Evolutionary conservation across 2,329 filamentous ascomycete genomes (phyloP), one percentile per base, ranked within the genome.

Genomic region (Teratosphaeria nubilosa): DNA sequence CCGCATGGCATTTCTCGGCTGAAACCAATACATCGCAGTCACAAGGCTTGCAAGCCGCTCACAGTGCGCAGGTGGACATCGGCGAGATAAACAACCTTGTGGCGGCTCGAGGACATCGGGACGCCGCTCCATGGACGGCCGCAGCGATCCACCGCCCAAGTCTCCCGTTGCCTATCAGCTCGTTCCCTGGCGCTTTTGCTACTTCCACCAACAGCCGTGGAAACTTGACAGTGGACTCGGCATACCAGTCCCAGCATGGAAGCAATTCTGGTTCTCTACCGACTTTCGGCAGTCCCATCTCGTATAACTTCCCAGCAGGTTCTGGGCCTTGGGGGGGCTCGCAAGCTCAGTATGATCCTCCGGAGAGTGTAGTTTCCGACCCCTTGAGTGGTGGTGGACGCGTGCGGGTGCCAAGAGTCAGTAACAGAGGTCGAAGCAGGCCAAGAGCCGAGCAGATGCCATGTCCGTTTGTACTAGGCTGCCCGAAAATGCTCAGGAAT

Each of bases 401-500:
- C n/a, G 13, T 5, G 16, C 41, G 41, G 2, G 20, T 20, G 41
- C 20, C 41, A 48, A 20, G 20, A 48, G 41, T 9, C 7, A 3
- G 16, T n/a, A 1, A 3, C 16, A 48, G 41, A 20, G 41, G 41
- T 11, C 41, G 41, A 11, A 48, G 20, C 41, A 48, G 41, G 41
- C n/a, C 41, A 20, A 48, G 41, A 22, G 41, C 16, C 20, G 41
- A 48, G 20, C 16, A 48, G n/a, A 22, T 48, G 10, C 41, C 16
- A 48, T 48, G 41, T n/a, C 41, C 41, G 9, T 48, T 48, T 11
- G 2, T 37, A 22, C 53, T 2, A 55, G 31, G 32, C 24, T 58
- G 57, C 25, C 34, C 50, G 16, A 58, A 56, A n/a, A 13, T 24
- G 25, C 32, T 52, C 20, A 58, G 56, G 34, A 58, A 58, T 30